Evolutionary conservation across 352 stramenopile genomes (phyloP).

Genomic region (Peronospora destructor): DNA sequence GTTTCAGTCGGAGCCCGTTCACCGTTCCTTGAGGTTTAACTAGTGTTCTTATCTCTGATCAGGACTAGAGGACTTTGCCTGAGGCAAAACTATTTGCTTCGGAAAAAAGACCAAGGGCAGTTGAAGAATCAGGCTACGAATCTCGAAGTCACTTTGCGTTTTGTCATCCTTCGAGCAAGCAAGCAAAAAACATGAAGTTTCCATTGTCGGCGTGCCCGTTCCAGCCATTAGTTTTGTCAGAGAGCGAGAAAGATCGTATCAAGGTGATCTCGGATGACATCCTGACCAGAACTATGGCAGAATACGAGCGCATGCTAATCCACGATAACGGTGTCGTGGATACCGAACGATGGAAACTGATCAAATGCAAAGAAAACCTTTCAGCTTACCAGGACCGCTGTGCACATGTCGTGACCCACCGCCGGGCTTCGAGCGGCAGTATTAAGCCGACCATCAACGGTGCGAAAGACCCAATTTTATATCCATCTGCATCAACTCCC

Average conservation of each 20-base stretch:
- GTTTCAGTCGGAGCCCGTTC: too few relatives aligned
- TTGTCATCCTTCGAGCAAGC: too few relatives aligned
- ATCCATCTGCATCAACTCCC: conserved; percentile 10
- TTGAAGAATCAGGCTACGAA: too few relatives aligned
- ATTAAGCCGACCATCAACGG: conserved; percentile 9
- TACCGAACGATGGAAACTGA: conserved; percentile 37
- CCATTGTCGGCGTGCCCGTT: conserved; percentile 33
- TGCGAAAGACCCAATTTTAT: conserved; percentile 14
- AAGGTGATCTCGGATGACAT: too few relatives aligned
- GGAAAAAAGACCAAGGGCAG: too few relatives aligned
- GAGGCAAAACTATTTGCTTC: too few relatives aligned
- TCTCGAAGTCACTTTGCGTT: too few relatives aligned
- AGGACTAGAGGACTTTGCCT: too few relatives aligned
- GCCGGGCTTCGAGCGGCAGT: conserved; percentile 22
- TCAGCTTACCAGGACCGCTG: conserved; percentile 15
- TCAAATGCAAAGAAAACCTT: conserved; percentile 40
- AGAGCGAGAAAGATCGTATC: conserved; percentile 14
- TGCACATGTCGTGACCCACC: conserved; percentile 22
- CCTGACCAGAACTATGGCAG: too few relatives aligned
- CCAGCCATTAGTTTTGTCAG: conserved; percentile 20
- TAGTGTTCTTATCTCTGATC: too few relatives aligned
- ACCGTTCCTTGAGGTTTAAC: too few relatives aligned
- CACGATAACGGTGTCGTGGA: conserved; percentile 3
- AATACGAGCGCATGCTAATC: conserved; percentile 1
- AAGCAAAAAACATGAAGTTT: conserved; percentile 27